These are phyloP conservation scores for Fusarium staphyleae DNA, from an alignment of 2,329 filamentous ascomycete genomes.

Conservation along the genomic window DNA sequence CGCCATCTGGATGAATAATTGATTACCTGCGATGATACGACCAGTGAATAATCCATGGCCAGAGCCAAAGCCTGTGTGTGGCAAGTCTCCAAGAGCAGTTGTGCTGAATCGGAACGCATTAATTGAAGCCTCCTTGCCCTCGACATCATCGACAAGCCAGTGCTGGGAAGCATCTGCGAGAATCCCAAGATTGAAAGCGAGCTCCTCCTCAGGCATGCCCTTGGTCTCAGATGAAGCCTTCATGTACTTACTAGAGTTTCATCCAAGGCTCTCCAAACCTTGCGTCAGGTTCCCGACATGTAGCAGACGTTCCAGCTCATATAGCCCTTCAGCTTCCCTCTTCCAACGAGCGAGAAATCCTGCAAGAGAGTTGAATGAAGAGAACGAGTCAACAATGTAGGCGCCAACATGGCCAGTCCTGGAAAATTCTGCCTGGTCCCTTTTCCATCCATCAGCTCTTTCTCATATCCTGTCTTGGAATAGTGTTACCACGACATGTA, in stretches of 20 bases:
- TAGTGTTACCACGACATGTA: slow-evolving; percentile 29
- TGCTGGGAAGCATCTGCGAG: slow-evolving; percentile 44
- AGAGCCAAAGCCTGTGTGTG: slow-evolving; percentile 54
- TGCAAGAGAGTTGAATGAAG: slow-evolving; percentile 51
- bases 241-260: slow-evolving; percentile 46
- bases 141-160: slow-evolving; percentile 38
- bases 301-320: slow-evolving; percentile 46
- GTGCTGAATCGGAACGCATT: slow-evolving; percentile 16
- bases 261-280: slow-evolving; percentile 34
- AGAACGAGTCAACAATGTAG: slow-evolving; percentile 52
- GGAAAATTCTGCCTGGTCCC: slow-evolving; percentile 39
- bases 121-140: slow-evolving; percentile 5
- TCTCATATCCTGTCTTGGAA: slow-evolving; percentile 39
- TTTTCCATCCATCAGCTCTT: slow-evolving; percentile 36
- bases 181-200: slow-evolving; percentile 46
- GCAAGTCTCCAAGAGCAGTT: slow-evolving; percentile 39
- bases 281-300: slow-evolving; percentile 39
- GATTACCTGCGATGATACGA: slow-evolving; percentile 57
- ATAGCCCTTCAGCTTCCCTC: slow-evolving; percentile 41
- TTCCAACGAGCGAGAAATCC: slow-evolving; percentile 47
- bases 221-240: slow-evolving; percentile 24
- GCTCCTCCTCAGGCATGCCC: slow-evolving; percentile 39
- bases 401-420: slow-evolving; percentile 42
- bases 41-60: slow-evolving; percentile 54
- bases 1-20: slow-evolving; percentile 51